Conservation (phyloP, 345 rosid genomes). For the Mallotus nudiflorus region DNA sequence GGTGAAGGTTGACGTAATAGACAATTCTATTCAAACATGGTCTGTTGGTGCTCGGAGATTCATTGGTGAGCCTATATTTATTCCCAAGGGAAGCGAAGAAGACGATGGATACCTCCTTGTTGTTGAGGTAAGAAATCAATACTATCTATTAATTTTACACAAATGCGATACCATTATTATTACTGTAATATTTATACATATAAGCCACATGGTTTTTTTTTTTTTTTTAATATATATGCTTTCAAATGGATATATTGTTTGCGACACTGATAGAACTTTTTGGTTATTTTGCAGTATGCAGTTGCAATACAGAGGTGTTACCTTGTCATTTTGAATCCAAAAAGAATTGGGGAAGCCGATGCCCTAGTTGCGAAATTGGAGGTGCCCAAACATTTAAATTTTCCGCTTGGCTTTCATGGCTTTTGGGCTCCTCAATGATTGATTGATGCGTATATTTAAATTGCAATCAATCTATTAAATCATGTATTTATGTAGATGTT, state of each 20-base stretch:
- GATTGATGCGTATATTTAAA: background rate
- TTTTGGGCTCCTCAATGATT: conserved; percentile 55
- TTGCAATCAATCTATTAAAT: background rate
- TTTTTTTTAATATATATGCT: too few species aligned
- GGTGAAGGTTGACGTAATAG: conserved; percentile 53
- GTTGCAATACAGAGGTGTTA: conserved; percentile 78
- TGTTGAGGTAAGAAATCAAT: conserved; percentile 59
- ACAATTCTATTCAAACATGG: conserved; percentile 49
- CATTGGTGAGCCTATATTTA: conserved; percentile 84
- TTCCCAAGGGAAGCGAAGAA: conserved; percentile 52
- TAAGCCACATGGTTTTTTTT: too few species aligned
- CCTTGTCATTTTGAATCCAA: conserved; percentile 68
- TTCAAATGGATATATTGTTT: too few species aligned
- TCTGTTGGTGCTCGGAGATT: conserved; percentile 60
- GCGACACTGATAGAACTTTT: background rate
- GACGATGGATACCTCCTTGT: conserved; percentile 79
- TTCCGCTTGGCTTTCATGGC: conserved; percentile 93
- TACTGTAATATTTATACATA: too few species aligned
- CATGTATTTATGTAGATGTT: too few species aligned
- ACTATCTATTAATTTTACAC: background rate
- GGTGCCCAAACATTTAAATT: conserved; percentile 72
- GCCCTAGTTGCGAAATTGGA: conserved; percentile 67
- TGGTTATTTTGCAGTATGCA: conserved; percentile 58
- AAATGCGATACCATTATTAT: too few species aligned
- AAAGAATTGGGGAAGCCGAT: conserved; percentile 72